Base-by-base conservation (phyloP, 2,329 filamentous ascomycete species). In the Aspergillus sp. region DNA sequence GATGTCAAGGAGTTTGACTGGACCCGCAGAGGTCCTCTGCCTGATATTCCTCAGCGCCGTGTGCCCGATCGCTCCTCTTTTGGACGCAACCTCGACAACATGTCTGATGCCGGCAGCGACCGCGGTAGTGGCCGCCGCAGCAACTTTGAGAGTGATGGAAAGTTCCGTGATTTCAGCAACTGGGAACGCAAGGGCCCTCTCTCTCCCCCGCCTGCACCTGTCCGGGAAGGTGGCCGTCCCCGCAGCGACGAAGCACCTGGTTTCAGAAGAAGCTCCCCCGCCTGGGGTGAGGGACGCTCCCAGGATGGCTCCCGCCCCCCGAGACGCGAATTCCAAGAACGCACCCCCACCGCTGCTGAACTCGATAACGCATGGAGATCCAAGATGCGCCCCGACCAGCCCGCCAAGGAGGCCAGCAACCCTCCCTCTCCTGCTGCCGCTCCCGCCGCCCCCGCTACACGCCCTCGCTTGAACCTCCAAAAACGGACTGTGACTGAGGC, bases 181-280 rank as follows among this genome's bases (percentile, higher is more conserved):
- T 99, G 95, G 95, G 94, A 97, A 79, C 91, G 95, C 70, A 95
- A 91, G 74, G 95, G 95, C 12, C 95, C 95, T 39, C 83, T 98
- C 58, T 91, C 94, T 45, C 91, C 94, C 21, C 78, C 82, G 80
- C 67, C 82, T 82, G 55, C 84, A 23, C 75, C 80, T 30, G 76
- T 72, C 56, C 76, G 86, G 62, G 86, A 87, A 67, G 84, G 84
- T 58, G 86, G 86, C 59, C 82, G 87, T 64, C 80, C 84, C 61
- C 78, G 81, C 64, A 85, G 81, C 74, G 84, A 82, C 62, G 87
- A 91, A 58, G 86, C 85, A 61, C 81, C 85, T 52, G 68, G 83
- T 70, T 85, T 87, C 78, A 84, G 89, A 65, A 84, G 82, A 72
- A 82, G 85, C 71, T 91, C 91, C 17, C 89, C 92, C 59, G 87